phyloP scores from a whole-genome alignment of 2,329 filamentous ascomycete genomes.

The Neofusicoccum ribis region DNA sequence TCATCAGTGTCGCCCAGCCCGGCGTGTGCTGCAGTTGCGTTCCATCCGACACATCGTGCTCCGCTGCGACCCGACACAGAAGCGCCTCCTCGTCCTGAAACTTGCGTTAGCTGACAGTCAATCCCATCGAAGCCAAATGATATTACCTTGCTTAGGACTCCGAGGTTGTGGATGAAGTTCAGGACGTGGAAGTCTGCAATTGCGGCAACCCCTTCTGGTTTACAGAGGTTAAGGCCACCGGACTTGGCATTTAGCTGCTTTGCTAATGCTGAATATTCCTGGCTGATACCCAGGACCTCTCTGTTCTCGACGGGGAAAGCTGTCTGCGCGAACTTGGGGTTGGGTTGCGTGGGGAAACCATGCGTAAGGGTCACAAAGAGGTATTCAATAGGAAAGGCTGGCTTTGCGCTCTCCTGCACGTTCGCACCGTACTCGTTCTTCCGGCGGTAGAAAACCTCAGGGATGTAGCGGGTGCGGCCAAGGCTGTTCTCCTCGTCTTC shows the following conservation, averaged over 20 bases:
- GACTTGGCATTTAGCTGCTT: constrained; percentile 65
- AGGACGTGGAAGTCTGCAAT: constrained; percentile 94
- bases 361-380: constrained; percentile 94
- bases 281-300: constrained; percentile 79
- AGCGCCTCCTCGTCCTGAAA: constrained; percentile 82
- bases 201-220: constrained; percentile 63
- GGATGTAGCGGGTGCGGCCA: constrained; percentile 79
- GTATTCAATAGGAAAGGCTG: constrained; percentile 94
- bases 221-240: constrained; percentile 54
- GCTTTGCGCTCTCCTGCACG: constrained; percentile 96
- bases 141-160: constrained; percentile 78
- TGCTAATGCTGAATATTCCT: constrained; percentile 70
- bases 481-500: constrained; percentile 81
- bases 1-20: constrained; percentile 91
- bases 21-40: constrained; percentile 81
- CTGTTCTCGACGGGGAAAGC: constrained; percentile 91
- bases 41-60: constrained; percentile 76
- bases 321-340: constrained; percentile 70
- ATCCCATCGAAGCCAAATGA: not conserved
- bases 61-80: constrained; percentile 79
- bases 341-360: constrained; percentile 82
- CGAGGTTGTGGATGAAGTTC: constrained; percentile 79
- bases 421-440: constrained; percentile 97
- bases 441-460: constrained; percentile 92
- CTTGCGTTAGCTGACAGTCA: constrained; percentile 21